These are phyloP conservation scores for Pseudocercospora crystallina DNA, from an alignment of 2,329 filamentous ascomycete genomes.

Conservation along the genomic window DNA sequence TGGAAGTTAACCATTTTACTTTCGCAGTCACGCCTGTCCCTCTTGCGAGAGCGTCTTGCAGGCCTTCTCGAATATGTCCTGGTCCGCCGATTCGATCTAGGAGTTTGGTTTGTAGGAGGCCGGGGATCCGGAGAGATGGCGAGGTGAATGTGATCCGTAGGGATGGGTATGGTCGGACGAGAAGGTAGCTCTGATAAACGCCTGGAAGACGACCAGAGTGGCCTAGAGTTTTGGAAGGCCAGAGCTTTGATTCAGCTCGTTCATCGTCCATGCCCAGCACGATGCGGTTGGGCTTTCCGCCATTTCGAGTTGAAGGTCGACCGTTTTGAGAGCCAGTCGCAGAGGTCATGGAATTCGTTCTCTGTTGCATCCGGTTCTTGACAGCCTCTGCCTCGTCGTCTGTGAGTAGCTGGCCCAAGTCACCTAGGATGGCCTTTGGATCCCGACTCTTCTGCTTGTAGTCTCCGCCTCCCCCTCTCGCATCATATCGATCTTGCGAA, in stretches of 20 bases:
- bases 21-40: constrained; percentile 45
- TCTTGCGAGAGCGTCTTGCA: constrained; percentile 40
- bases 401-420: constrained; percentile 33
- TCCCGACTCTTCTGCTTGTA: constrained; percentile 15
- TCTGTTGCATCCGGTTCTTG: constrained; percentile 22
- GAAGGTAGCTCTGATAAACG: constrained; percentile 54
- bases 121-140: constrained; percentile 64
- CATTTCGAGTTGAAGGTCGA: not conserved
- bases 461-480: constrained; percentile 18
- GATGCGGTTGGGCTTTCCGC: constrained; percentile 11
- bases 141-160: constrained; percentile 69
- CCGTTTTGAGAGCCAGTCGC: not conserved
- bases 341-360: constrained; percentile 1
- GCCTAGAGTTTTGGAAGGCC: constrained; percentile 34
- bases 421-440: constrained; percentile 28
- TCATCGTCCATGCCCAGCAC: constrained; percentile 33
- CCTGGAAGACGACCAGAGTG: constrained; percentile 37
- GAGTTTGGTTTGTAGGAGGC: constrained; percentile 56
- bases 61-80: constrained; percentile 37
- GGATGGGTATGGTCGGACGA: constrained; percentile 65
- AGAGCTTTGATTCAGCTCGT: constrained; percentile 27
- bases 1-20: constrained; percentile 39
- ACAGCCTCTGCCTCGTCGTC: constrained; percentile 35
- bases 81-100: constrained; percentile 46
- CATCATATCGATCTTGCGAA: constrained; percentile 27